Evolutionary conservation across 495 filamentous ascomycete genomes (phyloP).

Genomic region (Pseudoneurospora amorphoporcata): DNA sequence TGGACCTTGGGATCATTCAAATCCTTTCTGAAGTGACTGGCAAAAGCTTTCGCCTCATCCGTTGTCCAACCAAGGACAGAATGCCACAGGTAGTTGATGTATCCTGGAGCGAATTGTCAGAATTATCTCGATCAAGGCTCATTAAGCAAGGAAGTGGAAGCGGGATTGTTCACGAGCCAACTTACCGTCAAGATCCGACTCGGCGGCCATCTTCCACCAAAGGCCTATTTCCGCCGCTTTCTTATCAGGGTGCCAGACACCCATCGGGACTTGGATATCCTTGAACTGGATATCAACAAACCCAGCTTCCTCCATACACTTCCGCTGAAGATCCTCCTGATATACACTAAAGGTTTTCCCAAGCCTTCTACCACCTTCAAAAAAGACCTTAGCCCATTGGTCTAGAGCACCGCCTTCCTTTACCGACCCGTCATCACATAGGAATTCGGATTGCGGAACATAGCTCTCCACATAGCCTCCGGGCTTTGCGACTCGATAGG

Average conservation of each 20-base stretch:
- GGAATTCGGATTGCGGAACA: conserved; percentile 6
- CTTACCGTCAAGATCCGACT: conserved; percentile 27
- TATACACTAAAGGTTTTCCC: conserved; percentile 9
- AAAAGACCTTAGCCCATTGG: conserved; percentile 22
- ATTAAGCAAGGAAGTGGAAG: not conserved
- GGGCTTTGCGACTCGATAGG: conserved; percentile 24
- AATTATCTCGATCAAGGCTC: too few species aligned
- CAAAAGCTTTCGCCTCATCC: conserved; percentile 26
- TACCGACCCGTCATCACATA: conserved; percentile 15
- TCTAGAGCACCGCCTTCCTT: conserved; percentile 16
- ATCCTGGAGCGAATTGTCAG: not conserved
- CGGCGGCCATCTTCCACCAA: conserved; percentile 19
- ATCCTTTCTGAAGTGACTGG: conserved; percentile 23
- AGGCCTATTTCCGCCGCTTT: conserved; percentile 30
- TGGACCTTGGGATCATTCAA: conserved; percentile 19
- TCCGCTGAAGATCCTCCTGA: conserved; percentile 37
- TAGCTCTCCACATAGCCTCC: conserved; percentile 24
- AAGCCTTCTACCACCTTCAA: conserved; percentile 5
- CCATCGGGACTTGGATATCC: conserved; percentile 10
- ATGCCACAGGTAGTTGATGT: not conserved
- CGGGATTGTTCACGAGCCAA: not conserved
- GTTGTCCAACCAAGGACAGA: conserved; percentile 21
- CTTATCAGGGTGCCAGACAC: not conserved
- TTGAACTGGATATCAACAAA: conserved; percentile 38
- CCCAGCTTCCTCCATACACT: conserved; percentile 47